Evolutionary conservation across 805 yeast species (phyloP).

Genomic region (Wickerhamiella spandovensis): DNA sequence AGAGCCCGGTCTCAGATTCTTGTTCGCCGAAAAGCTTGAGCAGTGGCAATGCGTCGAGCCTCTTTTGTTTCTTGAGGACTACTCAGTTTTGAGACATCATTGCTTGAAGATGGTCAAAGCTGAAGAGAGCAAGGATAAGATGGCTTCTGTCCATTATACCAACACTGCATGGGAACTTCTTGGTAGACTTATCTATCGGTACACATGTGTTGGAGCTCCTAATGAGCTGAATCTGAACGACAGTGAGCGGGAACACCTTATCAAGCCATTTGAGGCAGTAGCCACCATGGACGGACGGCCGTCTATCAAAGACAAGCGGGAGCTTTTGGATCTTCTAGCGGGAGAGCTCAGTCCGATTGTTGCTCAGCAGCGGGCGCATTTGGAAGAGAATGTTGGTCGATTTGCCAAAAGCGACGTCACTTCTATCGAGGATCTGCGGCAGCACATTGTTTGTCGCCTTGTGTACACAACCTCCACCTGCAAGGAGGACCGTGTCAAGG

Average conservation of each 20-base stretch:
- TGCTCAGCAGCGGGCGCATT: background rate
- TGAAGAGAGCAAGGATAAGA: slow-evolving; percentile 1
- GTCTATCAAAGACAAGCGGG: background rate
- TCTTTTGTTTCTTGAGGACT: slow-evolving; percentile 8
- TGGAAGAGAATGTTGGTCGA: background rate
- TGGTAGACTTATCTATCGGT: background rate
- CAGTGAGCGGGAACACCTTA: background rate
- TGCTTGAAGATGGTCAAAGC: background rate
- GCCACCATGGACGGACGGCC: background rate
- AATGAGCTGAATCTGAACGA: slow-evolving; percentile 9
- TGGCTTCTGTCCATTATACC: slow-evolving; percentile 1
- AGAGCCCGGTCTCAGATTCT: slow-evolving; percentile 14
- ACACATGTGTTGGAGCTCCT: slow-evolving; percentile 4
- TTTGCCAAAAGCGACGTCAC: background rate
- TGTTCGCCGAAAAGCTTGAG: slow-evolving; percentile 7
- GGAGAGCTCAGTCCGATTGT: background rate
- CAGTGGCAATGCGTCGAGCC: slow-evolving; percentile 7
- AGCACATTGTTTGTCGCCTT: background rate
- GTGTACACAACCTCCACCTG: background rate
- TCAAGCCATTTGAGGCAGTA: background rate
- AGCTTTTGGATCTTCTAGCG: background rate
- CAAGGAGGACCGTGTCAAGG: background rate
- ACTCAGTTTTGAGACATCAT: background rate
- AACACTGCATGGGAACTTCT: background rate
- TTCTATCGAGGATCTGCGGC: background rate